Percentiles rank a stretch among this genome's conserved stretches.
Conservation (phyloP, 1,139 yeast species). For the Pneumocystis jirovecii region DNA sequence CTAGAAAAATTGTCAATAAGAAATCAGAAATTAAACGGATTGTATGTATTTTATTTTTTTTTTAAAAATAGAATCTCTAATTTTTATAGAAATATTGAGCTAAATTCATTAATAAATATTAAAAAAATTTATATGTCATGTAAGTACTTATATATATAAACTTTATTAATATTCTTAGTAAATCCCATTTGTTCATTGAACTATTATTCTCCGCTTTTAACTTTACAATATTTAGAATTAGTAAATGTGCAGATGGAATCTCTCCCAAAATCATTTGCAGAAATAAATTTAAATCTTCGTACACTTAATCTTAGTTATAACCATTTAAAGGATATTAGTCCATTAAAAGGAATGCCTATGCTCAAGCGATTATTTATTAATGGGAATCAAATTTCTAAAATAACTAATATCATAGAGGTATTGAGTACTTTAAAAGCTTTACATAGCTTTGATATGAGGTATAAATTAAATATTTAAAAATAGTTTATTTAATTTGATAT, state of each 20-base stretch:
- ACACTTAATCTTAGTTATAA: constrained; percentile 25
- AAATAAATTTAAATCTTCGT: constrained; percentile 21
- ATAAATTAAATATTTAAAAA: constrained; percentile 16
- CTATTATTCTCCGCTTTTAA: constrained; percentile 21
- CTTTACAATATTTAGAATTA: constrained; percentile 23
- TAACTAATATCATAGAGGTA: constrained; percentile 17
- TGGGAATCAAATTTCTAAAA: constrained; percentile 19
- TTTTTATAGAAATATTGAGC: not conserved
- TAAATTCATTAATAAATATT: constrained; percentile 2
- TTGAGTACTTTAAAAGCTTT: constrained; percentile 17
- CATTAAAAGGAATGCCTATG: constrained; percentile 20
- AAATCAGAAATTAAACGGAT: constrained; percentile 10
- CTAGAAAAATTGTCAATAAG: constrained; percentile 15
- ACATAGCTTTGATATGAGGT: constrained; percentile 22
- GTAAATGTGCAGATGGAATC: constrained; percentile 19
- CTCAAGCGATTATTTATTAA: constrained; percentile 21
- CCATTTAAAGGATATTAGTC: constrained; percentile 18
- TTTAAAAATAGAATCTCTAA: not conserved
- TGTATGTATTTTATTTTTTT: not conserved
- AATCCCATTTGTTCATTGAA: constrained; percentile 15
- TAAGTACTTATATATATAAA: constrained; percentile 15
- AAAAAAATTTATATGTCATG: constrained; percentile 5
- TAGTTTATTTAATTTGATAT: constrained; percentile 17
- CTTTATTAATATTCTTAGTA: constrained; percentile 19
- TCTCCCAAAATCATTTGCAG: constrained; percentile 20